phyloP scores from a whole-genome alignment of 164 flowering plant genomes.

The Stephania cephalantha region DNA sequence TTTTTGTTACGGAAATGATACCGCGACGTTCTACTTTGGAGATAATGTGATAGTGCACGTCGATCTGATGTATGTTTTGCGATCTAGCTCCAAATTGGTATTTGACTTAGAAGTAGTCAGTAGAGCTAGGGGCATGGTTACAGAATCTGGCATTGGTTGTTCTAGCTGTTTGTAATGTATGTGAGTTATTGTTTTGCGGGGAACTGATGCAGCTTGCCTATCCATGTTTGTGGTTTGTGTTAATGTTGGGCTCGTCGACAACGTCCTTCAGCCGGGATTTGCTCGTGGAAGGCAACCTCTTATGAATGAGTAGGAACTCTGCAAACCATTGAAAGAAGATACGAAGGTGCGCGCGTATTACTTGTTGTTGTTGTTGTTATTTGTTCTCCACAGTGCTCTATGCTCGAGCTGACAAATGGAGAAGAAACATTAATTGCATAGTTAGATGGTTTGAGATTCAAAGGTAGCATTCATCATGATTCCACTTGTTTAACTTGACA shows the following conservation, averaged over 20 bases:
- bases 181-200: conserved; percentile 19
- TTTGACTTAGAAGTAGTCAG: no score
- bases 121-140: background rate
- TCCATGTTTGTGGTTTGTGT: conserved; percentile 64
- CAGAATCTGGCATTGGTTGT: background rate
- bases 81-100: no score
- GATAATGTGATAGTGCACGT: no score
- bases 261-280: conserved; percentile 74
- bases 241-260: conserved; percentile 44
- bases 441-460: no score
- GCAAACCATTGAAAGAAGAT: background rate
- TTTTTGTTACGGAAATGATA: no score
- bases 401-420: conserved; percentile 12
- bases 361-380: background rate
- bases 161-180: background rate
- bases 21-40: no score
- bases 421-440: no score
- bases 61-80: no score
- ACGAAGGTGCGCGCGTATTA: background rate
- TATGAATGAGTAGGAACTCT: background rate
- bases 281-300: conserved; percentile 47
- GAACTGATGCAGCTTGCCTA: conserved; percentile 69
- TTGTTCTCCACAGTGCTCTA: conserved; percentile 10
- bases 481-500: no score
- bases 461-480: no score